Evolutionary conservation across 768 basidiomycete species (phyloP).

Genomic region (Auricularia auricula-judae): DNA sequence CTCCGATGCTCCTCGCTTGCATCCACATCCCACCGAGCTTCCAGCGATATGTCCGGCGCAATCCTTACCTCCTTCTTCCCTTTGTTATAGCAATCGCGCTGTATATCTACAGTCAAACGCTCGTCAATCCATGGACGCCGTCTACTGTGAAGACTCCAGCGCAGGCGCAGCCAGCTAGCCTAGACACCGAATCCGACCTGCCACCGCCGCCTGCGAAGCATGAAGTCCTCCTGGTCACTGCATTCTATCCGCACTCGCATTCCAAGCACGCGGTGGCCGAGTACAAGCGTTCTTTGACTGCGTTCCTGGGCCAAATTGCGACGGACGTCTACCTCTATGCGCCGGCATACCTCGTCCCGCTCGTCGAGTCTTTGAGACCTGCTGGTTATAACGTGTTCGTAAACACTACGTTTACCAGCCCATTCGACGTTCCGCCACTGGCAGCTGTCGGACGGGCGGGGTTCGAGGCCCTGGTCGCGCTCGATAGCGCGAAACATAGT

Average conservation of each 20-base stretch:
- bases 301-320: slow-evolving; percentile 31
- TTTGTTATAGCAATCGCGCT: neutral
- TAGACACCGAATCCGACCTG: neutral
- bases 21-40: neutral
- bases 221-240: slow-evolving; percentile 38
- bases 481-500: slow-evolving; percentile 31
- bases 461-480: slow-evolving; percentile 32
- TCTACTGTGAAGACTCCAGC: neutral
- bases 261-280: slow-evolving; percentile 37
- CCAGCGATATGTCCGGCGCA: neutral
- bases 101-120: neutral
- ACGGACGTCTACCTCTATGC: slow-evolving; percentile 48
- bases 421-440: slow-evolving; percentile 40
- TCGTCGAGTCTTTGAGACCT: slow-evolving; percentile 23
- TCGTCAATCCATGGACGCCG: neutral
- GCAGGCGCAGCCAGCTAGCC: too few relatives aligned
- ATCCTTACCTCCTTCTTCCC: neutral
- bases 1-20: neutral
- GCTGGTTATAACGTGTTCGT: slow-evolving; percentile 21
- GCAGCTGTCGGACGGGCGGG: slow-evolving; percentile 13
- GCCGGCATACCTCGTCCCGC: slow-evolving; percentile 25
- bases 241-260: slow-evolving; percentile 39
- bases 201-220: neutral
- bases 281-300: slow-evolving; percentile 32
- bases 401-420: slow-evolving; percentile 34